Evolutionary conservation across 164 flowering plant species (phyloP).

Genomic region (Berberis vulgaris): DNA sequence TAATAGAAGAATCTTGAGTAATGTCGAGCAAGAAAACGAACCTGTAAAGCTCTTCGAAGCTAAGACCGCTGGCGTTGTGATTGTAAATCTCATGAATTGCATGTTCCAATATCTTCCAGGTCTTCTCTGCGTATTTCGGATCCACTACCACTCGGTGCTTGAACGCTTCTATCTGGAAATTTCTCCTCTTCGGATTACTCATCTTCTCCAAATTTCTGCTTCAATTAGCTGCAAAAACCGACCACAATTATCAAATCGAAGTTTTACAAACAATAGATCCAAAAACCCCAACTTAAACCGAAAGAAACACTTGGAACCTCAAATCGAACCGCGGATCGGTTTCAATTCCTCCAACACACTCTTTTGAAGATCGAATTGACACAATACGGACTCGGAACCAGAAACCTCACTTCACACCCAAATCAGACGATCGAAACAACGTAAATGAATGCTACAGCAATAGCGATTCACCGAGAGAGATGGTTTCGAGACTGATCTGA

Average conservation of each 20-base stretch:
- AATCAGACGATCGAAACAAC: too few species aligned
- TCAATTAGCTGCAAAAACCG: background rate
- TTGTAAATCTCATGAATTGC: conserved; percentile 96
- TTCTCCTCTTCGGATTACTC: conserved; percentile 76
- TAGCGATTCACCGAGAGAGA: too few species aligned
- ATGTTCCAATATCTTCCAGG: conserved; percentile 88
- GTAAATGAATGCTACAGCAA: too few species aligned
- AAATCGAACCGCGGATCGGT: too few species aligned
- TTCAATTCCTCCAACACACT: too few species aligned
- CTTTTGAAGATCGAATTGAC: too few species aligned
- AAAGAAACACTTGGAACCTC: too few species aligned
- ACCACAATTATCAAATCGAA: background rate
- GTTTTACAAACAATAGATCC: background rate
- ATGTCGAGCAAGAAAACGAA: conserved; percentile 5
- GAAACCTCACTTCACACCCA: too few species aligned
- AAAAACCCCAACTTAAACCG: background rate
- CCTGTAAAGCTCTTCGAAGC: conserved; percentile 95
- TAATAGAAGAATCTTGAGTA: background rate
- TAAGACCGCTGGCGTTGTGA: conserved; percentile 90
- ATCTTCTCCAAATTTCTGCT: conserved; percentile 14
- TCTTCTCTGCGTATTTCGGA: conserved; percentile 91
- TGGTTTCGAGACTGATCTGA: too few species aligned
- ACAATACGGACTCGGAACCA: too few species aligned
- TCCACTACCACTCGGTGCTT: conserved; percentile 84
- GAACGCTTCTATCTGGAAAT: conserved; percentile 86